Evolutionary conservation across 2,329 filamentous ascomycete genomes (phyloP), one percentile per base, ranked within the genome.

Genomic region (Xylariales sp.): DNA sequence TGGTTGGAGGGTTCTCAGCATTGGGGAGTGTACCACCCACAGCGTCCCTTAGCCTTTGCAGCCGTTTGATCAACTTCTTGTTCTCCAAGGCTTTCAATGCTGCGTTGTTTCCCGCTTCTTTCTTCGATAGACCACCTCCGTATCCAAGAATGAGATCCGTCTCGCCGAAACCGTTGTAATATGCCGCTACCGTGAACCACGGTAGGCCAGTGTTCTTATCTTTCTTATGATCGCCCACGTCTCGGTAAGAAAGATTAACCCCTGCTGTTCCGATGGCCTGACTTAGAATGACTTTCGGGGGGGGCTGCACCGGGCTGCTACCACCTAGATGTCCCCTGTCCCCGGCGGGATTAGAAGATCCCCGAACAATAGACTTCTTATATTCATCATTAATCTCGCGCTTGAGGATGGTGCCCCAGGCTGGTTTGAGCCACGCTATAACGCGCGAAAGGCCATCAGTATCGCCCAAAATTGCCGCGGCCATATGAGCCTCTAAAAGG

Each of bases 401-500:
- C 34, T 82, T 76, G 45, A 97, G 80, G 4, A 87, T 88, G 54
- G 84, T 87, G 3, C 86, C 86, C 93, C 94, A 97, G 0, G 97
- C 82, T 7, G 85, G 81, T 58, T 88, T 90, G 53, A 97, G 81
- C 93, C 94, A 98, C 14, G 84, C 78, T 59, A 90, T 85, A 1
- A 87, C 90, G 1, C 83, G 84, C 7, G 79, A 70, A 54, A 91
- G 86, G 0, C 94, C 94, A 3, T 81, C 79, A 0, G 88, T 84
- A 73, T 93, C 87, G 0, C 90, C 89, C 1, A 93, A 81, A 41
- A 97, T 86, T 5, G 94, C 81, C 3, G 91, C 94, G 8, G 92
- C 94, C 16, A 97, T 88, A 73, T 97, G 97, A 0, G 95, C 92
- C 78, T 98, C 95, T 74, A 97, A 97, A 18, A 97, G 86, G 76